Percentiles rank a stretch among this genome's conserved stretches.
Conservation (phyloP, 2,329 filamentous ascomycete genomes). For the Cadophora sp. region DNA sequence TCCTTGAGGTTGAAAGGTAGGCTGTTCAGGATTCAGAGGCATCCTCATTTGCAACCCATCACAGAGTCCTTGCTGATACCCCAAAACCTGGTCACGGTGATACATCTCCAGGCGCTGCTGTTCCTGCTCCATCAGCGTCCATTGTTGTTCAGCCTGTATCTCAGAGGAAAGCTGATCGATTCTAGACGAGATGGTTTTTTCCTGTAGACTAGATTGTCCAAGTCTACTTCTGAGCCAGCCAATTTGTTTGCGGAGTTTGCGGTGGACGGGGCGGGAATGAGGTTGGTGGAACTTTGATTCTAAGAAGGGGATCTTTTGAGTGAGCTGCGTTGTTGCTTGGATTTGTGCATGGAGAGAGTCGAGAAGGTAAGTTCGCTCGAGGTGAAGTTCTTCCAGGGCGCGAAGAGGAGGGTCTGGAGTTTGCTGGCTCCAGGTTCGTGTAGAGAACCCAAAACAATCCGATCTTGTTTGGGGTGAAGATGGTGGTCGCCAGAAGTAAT, state of each 20-base stretch:
- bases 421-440: neutral
- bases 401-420: neutral
- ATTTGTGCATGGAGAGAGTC: slow-evolving; percentile 14
- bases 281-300: neutral
- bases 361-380: slow-evolving; percentile 18
- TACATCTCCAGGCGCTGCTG: neutral
- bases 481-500: neutral
- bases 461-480: neutral
- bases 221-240: slow-evolving; percentile 8
- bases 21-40: slow-evolving; percentile 6
- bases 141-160: slow-evolving; percentile 8
- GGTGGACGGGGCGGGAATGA: neutral
- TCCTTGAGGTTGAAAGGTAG: neutral
- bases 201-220: neutral
- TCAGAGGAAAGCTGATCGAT: neutral
- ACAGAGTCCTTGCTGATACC: slow-evolving; percentile 12
- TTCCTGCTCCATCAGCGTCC: slow-evolving; percentile 9
- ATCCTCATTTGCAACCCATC: slow-evolving; percentile 13
- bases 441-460: neutral
- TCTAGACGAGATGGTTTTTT: slow-evolving; percentile 5
- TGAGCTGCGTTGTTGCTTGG: neutral
- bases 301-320: neutral
- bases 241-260: slow-evolving; percentile 7
- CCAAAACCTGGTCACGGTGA: neutral
- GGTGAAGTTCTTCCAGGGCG: slow-evolving; percentile 17